Evolutionary conservation across 2,329 filamentous ascomycete genomes (phyloP).

Genomic region (Chalaropsis thielavioides): DNA sequence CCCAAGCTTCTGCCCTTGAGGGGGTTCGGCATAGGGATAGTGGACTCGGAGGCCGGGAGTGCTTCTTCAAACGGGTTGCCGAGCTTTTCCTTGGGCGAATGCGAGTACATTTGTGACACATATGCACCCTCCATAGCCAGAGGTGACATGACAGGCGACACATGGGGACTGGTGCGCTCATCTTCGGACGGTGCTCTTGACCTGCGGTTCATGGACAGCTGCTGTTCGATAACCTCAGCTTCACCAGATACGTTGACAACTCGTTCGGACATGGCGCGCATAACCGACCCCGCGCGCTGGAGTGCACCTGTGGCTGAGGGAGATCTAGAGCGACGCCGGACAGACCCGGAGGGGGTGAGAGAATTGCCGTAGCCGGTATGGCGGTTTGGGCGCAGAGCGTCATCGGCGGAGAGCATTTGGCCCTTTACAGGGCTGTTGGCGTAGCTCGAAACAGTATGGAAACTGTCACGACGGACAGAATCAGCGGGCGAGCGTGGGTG

Average conservation of each 20-base stretch:
- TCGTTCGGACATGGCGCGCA: conserved; percentile 83
- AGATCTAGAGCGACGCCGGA: conserved; percentile 43
- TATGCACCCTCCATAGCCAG: conserved; percentile 38
- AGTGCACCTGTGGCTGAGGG: conserved; percentile 50
- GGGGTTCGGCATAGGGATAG: conserved; percentile 44
- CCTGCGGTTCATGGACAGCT: conserved; percentile 46
- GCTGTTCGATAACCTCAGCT: conserved; percentile 64
- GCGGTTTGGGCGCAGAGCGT: conserved; percentile 15
- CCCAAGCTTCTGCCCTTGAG: conserved; percentile 75
- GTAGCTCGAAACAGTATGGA: conserved; percentile 41
- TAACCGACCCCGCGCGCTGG: conserved; percentile 56
- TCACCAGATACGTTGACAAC: conserved; percentile 97
- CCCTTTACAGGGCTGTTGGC: conserved; percentile 36
- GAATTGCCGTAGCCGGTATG: conserved; percentile 38
- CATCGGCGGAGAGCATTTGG: conserved; percentile 16
- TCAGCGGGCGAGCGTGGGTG: conserved; percentile 28
- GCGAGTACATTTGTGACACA: conserved; percentile 29
- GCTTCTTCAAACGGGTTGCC: conserved; percentile 16
- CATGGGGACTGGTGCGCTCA: conserved; percentile 29
- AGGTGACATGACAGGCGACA: conserved; percentile 16
- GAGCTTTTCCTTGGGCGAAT: conserved; percentile 14
- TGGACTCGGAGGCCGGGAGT: conserved; percentile 18
- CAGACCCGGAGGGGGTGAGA: conserved; percentile 33
- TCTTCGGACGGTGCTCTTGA: conserved; percentile 42
- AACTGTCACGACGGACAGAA: conserved; percentile 37